Evolutionary conservation across 2,329 filamentous ascomycete species (phyloP), one percentile per base, ranked within the genome.

Genomic region (Penicillium sp.): DNA sequence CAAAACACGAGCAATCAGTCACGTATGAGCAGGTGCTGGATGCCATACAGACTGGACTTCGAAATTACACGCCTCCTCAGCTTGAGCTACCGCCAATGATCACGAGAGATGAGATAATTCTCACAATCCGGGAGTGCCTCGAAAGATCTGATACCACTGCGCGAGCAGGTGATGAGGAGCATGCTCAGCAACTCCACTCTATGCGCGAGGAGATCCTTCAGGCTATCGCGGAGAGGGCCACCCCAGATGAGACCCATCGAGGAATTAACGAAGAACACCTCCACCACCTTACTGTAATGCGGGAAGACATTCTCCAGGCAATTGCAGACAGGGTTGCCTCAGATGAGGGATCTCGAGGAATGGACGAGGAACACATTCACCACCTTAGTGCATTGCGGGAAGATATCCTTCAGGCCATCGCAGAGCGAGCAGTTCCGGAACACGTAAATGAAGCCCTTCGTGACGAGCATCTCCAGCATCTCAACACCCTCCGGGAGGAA

Each of bases 11-110:
- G 4, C 71, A 76, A 33, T 80, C 79, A 26, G 83, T 87, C 1
- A 89, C 85, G 4, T 84, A 86, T 55, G 89, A 94, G 3, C 89
- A 96, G 61, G 86, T 96, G 24, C 85, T 90, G 60, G 79, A 84
- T 42, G 90, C 89, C 29, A 85, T 97, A 9, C 82, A 89, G n/a
- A 86, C 91, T 59, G 90, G 88, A 8, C 73, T 96, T 46, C 85
- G 90, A 65, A 82, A 90, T 63, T 93, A 91, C 62, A 78, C 80
- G 1, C 85, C 88, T 1, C 88, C 89, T 0, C 76, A 81, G 46
- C 78, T 90, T 5, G 82, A 89, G 40, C 81, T 82, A 1, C 81
- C 87, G 28, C 77, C 83, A 1, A 78, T 74, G 6, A 76, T 91
- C 43, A 88, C 90, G 0, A 80, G 85, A 39, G 88, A 95, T 44